Evolutionary conservation across 2,329 filamentous ascomycete species (phyloP).

Genomic region (Elsinoe perseae): DNA sequence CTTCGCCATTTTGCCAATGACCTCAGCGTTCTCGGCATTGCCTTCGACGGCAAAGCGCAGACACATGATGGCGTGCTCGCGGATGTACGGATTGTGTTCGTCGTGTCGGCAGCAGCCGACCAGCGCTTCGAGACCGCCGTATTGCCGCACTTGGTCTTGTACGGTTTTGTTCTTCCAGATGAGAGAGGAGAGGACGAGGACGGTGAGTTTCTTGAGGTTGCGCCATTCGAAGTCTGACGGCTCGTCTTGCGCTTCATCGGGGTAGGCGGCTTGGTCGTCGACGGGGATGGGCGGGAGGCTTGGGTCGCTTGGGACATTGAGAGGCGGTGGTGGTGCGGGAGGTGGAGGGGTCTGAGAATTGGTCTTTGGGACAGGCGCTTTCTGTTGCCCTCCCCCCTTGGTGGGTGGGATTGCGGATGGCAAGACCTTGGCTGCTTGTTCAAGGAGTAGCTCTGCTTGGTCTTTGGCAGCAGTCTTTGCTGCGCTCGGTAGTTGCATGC

Average conservation of each 20-base stretch:
- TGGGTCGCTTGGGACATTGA: slow-evolving; percentile 6
- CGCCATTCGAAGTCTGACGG: slow-evolving; percentile 62
- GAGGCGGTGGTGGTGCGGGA: slow-evolving; percentile 4
- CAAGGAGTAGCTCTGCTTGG: neutral
- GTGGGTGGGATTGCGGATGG: slow-evolving; percentile 6
- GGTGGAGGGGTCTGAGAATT: slow-evolving; percentile 1
- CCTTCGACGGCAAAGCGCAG: slow-evolving; percentile 66
- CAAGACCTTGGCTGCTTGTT: neutral
- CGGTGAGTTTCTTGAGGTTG: slow-evolving; percentile 87
- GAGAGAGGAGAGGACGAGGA: slow-evolving; percentile 80
- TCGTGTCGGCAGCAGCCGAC: slow-evolving; percentile 87
- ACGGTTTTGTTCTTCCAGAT: slow-evolving; percentile 80
- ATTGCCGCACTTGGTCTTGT: slow-evolving; percentile 76
- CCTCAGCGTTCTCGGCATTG: slow-evolving; percentile 63
- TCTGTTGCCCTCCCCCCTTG: neutral
- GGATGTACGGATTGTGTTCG: slow-evolving; percentile 87
- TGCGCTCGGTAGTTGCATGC: slow-evolving; percentile 12
- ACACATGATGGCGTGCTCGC: slow-evolving; percentile 81
- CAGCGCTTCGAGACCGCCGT: slow-evolving; percentile 79
- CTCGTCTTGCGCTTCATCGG: slow-evolving; percentile 49
- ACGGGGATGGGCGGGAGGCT: neutral
- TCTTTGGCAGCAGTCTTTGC: neutral
- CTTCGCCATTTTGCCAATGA: slow-evolving; percentile 55
- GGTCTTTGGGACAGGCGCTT: neutral
- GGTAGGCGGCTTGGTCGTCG: slow-evolving; percentile 33